Conservation (phyloP, 768 basidiomycete species). For the Xerocomellus amylosporus region DNA sequence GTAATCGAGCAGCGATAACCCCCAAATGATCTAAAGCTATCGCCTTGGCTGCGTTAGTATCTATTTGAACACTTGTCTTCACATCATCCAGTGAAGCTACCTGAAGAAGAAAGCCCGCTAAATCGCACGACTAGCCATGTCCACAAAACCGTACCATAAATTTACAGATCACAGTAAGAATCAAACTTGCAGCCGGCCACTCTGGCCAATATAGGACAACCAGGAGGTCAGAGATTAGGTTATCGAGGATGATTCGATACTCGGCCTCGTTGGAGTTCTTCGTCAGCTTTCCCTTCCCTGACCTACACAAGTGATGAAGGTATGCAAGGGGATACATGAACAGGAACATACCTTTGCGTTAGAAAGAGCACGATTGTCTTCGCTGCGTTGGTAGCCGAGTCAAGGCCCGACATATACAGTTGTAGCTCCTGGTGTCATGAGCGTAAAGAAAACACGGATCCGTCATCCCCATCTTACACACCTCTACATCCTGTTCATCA, state of each 20-base stretch:
- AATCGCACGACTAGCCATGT: background rate
- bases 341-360: slow-evolving; percentile 51
- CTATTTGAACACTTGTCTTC: slow-evolving; percentile 59
- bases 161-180: slow-evolving; percentile 76
- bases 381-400: slow-evolving; percentile 81
- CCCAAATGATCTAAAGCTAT: slow-evolving; percentile 94
- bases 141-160: slow-evolving; percentile 63
- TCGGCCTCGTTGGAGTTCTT: slow-evolving; percentile 94
- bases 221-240: slow-evolving; percentile 83
- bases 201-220: slow-evolving; percentile 92
- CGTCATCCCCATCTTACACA: slow-evolving; percentile 19
- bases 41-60: slow-evolving; percentile 82
- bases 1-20: slow-evolving; percentile 81
- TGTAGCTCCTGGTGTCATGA: slow-evolving; percentile 55
- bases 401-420: slow-evolving; percentile 68
- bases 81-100: slow-evolving; percentile 81
- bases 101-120: slow-evolving; percentile 36
- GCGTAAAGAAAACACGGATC: background rate
- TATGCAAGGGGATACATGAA: background rate
- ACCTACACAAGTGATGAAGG: slow-evolving; percentile 39
- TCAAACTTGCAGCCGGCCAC: slow-evolving; percentile 89
- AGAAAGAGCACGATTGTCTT: slow-evolving; percentile 79
- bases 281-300: slow-evolving; percentile 82
- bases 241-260: slow-evolving; percentile 90
- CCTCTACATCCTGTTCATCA: slow-evolving; percentile 68